Conservation (phyloP, 1,284 basidiomycete genomes). For the Tylopilus sp. region DNA sequence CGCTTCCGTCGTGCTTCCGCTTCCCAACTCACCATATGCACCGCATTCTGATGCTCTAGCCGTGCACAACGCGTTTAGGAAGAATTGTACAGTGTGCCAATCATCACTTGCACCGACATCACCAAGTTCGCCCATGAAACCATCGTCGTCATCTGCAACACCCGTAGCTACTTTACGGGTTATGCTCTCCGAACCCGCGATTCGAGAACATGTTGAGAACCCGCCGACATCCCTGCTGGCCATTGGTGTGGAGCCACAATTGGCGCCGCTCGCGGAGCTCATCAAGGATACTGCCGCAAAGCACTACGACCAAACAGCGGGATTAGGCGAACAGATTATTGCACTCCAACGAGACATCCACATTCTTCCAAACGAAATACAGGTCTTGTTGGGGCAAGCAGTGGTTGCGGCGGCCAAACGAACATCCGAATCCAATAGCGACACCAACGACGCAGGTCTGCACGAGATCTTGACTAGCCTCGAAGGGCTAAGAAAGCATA, state of each 20-base stretch:
- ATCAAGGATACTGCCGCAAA: constrained; percentile 41
- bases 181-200: constrained; percentile 24
- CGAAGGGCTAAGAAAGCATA: constrained; percentile 22
- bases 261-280: constrained; percentile 35
- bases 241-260: constrained; percentile 13
- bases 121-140: constrained; percentile 11
- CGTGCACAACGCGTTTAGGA: constrained; percentile 25
- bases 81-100: constrained; percentile 1
- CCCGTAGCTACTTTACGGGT: constrained; percentile 13
- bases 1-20: constrained; percentile 29
- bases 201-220: constrained; percentile 24
- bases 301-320: constrained; percentile 38
- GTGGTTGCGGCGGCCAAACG: constrained; percentile 4
- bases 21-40: constrained; percentile 17
- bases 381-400: constrained; percentile 17
- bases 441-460: constrained; percentile 6
- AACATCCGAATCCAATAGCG: neutral
- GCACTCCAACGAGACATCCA: constrained; percentile 41
- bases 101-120: constrained; percentile 4
- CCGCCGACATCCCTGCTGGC: constrained; percentile 14
- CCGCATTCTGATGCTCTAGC: constrained; percentile 15
- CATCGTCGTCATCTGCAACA: neutral
- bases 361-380: constrained; percentile 27
- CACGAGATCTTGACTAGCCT: constrained; percentile 22
- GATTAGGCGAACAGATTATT: constrained; percentile 37